Evolutionary conservation across 2,329 filamentous ascomycete species (phyloP).

Genomic region (Coniochaeta sp.): DNA sequence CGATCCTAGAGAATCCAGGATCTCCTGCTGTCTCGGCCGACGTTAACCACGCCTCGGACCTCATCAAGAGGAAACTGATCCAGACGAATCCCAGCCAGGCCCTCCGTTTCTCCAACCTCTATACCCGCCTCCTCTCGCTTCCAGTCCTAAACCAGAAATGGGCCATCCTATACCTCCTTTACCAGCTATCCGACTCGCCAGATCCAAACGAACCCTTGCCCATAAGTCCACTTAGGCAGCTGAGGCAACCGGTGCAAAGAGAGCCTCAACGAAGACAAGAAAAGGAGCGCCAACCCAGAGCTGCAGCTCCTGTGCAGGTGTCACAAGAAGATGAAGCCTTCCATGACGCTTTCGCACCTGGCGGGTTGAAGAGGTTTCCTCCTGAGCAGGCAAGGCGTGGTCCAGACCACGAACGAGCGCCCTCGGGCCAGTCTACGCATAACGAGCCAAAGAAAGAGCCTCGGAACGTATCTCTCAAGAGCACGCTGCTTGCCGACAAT

Average conservation of each 20-base stretch:
- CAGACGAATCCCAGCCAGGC: conserved; percentile 73
- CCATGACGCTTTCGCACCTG: conserved; percentile 47
- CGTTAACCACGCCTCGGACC: conserved; percentile 84
- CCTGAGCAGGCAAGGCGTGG: conserved; percentile 29
- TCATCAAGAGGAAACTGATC: conserved; percentile 84
- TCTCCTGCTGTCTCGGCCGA: conserved; percentile 56
- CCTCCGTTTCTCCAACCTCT: conserved; percentile 81
- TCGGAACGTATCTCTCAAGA: conserved; percentile 49
- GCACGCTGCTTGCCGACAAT: conserved; percentile 49
- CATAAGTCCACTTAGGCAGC: conserved; percentile 31
- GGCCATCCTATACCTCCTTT: conserved; percentile 88
- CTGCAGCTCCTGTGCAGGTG: conserved; percentile 25
- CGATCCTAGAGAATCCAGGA: conserved; percentile 43
- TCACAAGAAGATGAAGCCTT: conserved; percentile 39
- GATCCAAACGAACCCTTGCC: conserved; percentile 45
- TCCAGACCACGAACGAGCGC: conserved; percentile 20
- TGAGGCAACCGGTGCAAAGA: conserved; percentile 18
- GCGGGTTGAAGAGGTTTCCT: conserved; percentile 39
- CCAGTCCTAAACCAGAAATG: conserved; percentile 93
- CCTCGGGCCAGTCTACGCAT: conserved; percentile 6
- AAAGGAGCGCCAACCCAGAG: conserved; percentile 17
- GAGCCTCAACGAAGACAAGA: conserved; percentile 6
- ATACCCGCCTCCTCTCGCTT: conserved; percentile 80
- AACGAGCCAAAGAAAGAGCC: conserved; percentile 21
- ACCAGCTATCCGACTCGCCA: conserved; percentile 68